phyloP scores from a whole-genome alignment of 1,139 yeast species.

The Suhomyces ambrosiae region DNA sequence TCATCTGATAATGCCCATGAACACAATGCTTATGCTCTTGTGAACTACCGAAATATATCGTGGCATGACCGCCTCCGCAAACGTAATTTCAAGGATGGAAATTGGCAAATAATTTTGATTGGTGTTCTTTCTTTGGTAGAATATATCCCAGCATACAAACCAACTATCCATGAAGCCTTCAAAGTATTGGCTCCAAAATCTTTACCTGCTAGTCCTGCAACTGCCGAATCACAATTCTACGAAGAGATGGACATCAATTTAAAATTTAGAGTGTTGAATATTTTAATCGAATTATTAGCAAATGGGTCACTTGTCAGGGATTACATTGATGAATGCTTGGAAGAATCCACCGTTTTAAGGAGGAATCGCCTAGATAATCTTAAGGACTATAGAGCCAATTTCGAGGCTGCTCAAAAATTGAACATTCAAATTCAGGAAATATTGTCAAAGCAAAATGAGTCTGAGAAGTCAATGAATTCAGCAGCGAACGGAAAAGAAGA shows the following conservation, averaged over 20 bases:
- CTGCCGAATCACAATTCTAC: slow-evolving; percentile 55
- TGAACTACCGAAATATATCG: slow-evolving; percentile 61
- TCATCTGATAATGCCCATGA: slow-evolving; percentile 20
- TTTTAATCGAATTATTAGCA: slow-evolving; percentile 59
- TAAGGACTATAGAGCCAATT: slow-evolving; percentile 55
- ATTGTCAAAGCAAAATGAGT: slow-evolving; percentile 15
- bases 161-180: slow-evolving; percentile 48
- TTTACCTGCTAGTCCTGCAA: slow-evolving; percentile 48
- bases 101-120: slow-evolving; percentile 77
- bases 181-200: slow-evolving; percentile 60
- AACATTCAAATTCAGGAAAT: slow-evolving; percentile 42
- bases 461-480: slow-evolving; percentile 3
- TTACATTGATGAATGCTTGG: slow-evolving; percentile 70
- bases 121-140: slow-evolving; percentile 70
- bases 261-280: slow-evolving; percentile 54
- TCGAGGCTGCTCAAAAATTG: slow-evolving; percentile 53
- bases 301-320: slow-evolving; percentile 61
- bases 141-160: slow-evolving; percentile 56
- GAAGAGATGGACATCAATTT: slow-evolving; percentile 47
- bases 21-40: slow-evolving; percentile 57
- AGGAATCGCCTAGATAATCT: slow-evolving; percentile 69
- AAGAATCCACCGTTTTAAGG: slow-evolving; percentile 61
- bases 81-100: slow-evolving; percentile 79
- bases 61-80: slow-evolving; percentile 81
- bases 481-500: slow-evolving; percentile 6